Conservation (phyloP, 2,329 filamentous ascomycete genomes). For the Chaetomiaceae sp. region DNA sequence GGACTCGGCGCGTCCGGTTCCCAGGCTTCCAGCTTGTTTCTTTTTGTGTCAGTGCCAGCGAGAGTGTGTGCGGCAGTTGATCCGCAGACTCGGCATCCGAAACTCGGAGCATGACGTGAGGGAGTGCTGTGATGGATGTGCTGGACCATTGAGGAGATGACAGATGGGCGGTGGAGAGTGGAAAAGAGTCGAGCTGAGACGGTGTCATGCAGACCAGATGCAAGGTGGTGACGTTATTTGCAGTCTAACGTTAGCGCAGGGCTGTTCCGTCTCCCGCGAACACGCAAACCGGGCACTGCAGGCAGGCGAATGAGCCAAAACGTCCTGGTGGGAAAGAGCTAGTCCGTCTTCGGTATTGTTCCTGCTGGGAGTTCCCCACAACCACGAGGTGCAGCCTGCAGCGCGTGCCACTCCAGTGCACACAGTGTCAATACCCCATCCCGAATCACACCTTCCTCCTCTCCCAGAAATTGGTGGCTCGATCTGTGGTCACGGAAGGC, state of each 20-base stretch:
- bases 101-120: not conserved
- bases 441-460: not conserved
- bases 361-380: constrained; percentile 7
- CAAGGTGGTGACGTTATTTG: constrained; percentile 16
- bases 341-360: constrained; percentile 15
- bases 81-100: not conserved
- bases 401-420: not conserved
- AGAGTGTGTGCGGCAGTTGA: not conserved
- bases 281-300: constrained; percentile 13
- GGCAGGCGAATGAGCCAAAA: constrained; percentile 16
- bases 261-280: constrained; percentile 26
- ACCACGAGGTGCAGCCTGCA: constrained; percentile 4
- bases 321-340: constrained; percentile 21
- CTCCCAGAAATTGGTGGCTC: not conserved
- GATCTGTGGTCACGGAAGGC: not conserved
- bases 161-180: not conserved
- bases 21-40: not conserved
- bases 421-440: constrained; percentile 3
- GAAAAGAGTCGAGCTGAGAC: too few species aligned
- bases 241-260: constrained; percentile 14
- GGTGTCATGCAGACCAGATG: not conserved
- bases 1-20: not conserved
- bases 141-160: not conserved
- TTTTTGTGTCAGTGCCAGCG: not conserved
- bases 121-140: too few species aligned